phyloP scores from a whole-genome alignment of 2,329 filamentous ascomycete species.

The Pezicula carpinea region DNA sequence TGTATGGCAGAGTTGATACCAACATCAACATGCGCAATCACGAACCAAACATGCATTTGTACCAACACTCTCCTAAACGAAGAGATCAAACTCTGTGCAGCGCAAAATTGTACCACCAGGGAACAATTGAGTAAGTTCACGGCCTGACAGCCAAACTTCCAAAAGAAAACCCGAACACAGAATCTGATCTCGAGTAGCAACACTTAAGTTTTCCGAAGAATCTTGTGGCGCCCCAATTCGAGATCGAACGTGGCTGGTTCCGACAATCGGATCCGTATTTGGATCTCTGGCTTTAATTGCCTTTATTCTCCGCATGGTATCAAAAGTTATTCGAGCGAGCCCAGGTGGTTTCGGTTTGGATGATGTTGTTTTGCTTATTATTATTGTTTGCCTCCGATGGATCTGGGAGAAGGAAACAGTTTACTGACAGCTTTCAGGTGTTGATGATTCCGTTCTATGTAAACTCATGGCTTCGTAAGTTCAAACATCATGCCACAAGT shows the following conservation, averaged over 20 bases:
- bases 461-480: neutral
- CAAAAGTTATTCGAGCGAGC: neutral
- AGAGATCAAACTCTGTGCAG: neutral
- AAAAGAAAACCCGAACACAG: neutral
- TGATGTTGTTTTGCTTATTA: neutral
- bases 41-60: neutral
- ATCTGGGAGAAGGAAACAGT: too few species aligned
- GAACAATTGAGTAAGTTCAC: neutral
- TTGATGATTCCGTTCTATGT: neutral
- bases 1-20: neutral
- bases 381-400: neutral
- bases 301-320: neutral
- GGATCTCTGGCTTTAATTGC: neutral
- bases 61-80: neutral
- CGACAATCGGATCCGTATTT: neutral
- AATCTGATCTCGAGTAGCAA: neutral
- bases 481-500: neutral
- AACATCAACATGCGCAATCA: neutral
- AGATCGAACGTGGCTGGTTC: neutral
- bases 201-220: neutral
- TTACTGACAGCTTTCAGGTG: neutral
- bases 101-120: neutral
- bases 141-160: neutral
- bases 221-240: neutral
- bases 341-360: neutral